Base-by-base conservation (phyloP, 2,329 filamentous ascomycete genomes). In the Arthrobotrys musiformis region DNA sequence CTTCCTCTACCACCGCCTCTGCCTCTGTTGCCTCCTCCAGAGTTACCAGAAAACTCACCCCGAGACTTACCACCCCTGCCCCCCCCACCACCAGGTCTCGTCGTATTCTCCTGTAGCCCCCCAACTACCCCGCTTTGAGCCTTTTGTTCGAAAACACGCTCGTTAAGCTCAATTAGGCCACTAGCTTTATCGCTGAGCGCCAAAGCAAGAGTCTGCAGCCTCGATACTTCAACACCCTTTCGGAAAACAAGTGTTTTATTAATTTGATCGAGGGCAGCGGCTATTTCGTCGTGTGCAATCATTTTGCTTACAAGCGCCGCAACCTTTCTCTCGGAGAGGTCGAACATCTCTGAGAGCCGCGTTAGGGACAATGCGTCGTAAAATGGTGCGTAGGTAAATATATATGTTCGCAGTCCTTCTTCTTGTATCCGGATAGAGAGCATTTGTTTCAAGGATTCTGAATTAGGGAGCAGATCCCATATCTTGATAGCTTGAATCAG, bases 401-500 rank as follows among this genome's bases (percentile, higher is more conserved):
- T 93, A 84, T 98, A 99, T 67, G 95, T 99, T 81, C 95, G 90
- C 66, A 99, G 90, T 81, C 96, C 95, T 86, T 99, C 95, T 85
- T 99, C 95, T 85, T 99, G 96, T 83, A 98, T 97, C 87, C 99
- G 95, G 84, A 93, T 93, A 68, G 94, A 93, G 78, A 99, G 92
- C 95, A 99, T 97, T 66, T 88, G 85, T 90, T 98, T 98, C 87
- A 98, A 97, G 84, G 93, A 92, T 70, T 94, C 93, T 24, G 92
- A 89, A 84, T 95, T 91, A 73, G 94, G 92, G 89, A 99, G 96
- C 80, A 99, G 89, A 68, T 99, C 95, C 95, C 95, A 99, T 84
- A 99, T 99, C 90, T 97, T 99, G 87, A 99, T 99, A 82, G 91
- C 93, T 87, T 95, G 93, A 84, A 99, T 94, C 85, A 97, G 95